Percentiles rank a stretch among this genome's conserved stretches.
phyloP scores from a whole-genome alignment of 768 basidiomycete genomes.

The Dioszegia hungarica region DNA sequence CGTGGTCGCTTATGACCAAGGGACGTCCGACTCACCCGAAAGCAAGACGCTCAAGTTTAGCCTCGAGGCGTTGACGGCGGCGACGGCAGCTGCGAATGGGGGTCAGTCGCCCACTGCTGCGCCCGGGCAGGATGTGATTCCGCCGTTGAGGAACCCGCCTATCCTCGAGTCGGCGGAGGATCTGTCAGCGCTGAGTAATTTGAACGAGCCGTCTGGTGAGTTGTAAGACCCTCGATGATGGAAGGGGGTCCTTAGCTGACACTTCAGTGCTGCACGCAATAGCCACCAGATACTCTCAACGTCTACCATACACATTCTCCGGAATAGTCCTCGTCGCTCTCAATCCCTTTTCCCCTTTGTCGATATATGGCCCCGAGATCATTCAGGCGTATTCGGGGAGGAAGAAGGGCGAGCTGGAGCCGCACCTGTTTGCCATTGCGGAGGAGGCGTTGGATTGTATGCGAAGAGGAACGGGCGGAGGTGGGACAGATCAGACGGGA shows the following conservation, averaged over 20 bases:
- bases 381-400: slow-evolving; percentile 94
- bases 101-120: slow-evolving; percentile 18
- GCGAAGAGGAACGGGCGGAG: slow-evolving; percentile 57
- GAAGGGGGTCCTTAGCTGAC: slow-evolving; percentile 4
- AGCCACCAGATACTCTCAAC: slow-evolving; percentile 90
- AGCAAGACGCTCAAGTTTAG: slow-evolving; percentile 35
- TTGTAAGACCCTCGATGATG: neutral
- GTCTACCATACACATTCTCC: slow-evolving; percentile 97
- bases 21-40: neutral
- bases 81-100: slow-evolving; percentile 19
- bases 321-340: slow-evolving; percentile 98
- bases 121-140: slow-evolving; percentile 54
- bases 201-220: slow-evolving; percentile 94
- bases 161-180: slow-evolving; percentile 95
- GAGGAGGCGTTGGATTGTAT: slow-evolving; percentile 98
- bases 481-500: slow-evolving; percentile 55
- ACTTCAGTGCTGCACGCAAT: slow-evolving; percentile 98
- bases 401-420: slow-evolving; percentile 88
- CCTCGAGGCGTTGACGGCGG: slow-evolving; percentile 20
- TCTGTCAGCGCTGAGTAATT: slow-evolving; percentile 91
- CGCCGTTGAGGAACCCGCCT: slow-evolving; percentile 93
- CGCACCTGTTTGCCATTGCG: slow-evolving; percentile 96
- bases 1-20: slow-evolving; percentile 19
- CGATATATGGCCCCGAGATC: slow-evolving; percentile 92
- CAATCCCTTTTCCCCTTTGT: slow-evolving; percentile 96